Evolutionary conservation across 371 early-diverging fungal species (phyloP).

Genomic region (Apophysomyces elegans): DNA sequence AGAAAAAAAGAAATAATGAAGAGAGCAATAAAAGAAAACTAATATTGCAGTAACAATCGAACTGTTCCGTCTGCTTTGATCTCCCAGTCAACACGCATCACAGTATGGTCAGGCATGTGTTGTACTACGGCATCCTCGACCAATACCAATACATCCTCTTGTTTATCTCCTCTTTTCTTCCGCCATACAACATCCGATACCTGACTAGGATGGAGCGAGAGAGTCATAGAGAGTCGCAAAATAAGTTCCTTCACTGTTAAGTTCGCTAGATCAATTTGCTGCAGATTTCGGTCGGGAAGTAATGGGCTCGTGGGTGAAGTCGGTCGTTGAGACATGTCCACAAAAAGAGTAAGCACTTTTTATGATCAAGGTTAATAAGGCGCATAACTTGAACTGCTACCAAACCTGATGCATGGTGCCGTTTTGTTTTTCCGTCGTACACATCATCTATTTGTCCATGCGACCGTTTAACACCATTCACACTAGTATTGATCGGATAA

Average conservation of each 20-base stretch:
- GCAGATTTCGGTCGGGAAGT: background rate
- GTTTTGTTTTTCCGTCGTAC: background rate
- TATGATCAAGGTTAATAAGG: background rate
- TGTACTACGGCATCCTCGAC: conserved; percentile 21
- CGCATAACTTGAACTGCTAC: background rate
- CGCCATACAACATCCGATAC: conserved; percentile 10
- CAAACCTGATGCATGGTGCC: background rate
- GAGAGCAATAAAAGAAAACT: background rate
- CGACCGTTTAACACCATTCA: background rate
- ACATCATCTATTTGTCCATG: background rate
- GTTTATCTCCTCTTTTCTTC: background rate
- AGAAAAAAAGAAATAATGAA: background rate
- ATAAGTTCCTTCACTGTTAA: background rate
- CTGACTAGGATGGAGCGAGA: background rate
- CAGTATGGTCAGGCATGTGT: conserved; percentile 14
- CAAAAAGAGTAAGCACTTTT: background rate
- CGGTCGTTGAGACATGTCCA: conserved; percentile 8
- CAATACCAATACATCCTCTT: conserved; percentile 10
- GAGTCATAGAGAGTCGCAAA: background rate
- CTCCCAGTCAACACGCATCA: conserved; percentile 25
- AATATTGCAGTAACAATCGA: background rate
- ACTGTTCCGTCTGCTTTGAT: conserved; percentile 26
- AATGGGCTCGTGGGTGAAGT: background rate
- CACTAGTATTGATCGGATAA: background rate
- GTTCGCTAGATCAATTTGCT: background rate